These are phyloP conservation scores for Paramarasmius palmivorus DNA, from an alignment of 1,284 basidiomycete genomes.

Conservation along the genomic window DNA sequence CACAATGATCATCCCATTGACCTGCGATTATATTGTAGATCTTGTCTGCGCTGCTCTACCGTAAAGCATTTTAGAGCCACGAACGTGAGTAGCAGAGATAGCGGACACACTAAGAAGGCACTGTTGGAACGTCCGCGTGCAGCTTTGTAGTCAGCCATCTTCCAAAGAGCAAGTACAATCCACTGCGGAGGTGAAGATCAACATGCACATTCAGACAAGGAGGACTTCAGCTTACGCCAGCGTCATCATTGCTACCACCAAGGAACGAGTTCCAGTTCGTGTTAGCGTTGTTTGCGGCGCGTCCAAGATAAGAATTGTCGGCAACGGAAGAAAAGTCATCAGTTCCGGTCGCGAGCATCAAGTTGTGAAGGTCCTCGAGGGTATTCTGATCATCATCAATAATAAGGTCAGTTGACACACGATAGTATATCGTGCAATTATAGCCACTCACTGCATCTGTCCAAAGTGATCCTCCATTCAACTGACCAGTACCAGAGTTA, in stretches of 20 bases:
- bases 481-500: constrained; percentile 34
- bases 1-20: constrained; percentile 46
- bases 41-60: constrained; percentile 38
- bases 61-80: not conserved
- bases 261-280: constrained; percentile 44
- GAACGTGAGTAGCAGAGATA: not conserved
- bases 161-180: constrained; percentile 53
- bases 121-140: constrained; percentile 32
- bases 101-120: constrained; percentile 36
- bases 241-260: constrained; percentile 49
- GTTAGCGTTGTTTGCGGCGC: constrained; percentile 34
- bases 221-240: constrained; percentile 34
- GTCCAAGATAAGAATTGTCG: constrained; percentile 43
- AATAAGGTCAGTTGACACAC: not conserved
- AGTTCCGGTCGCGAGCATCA: constrained; percentile 45
- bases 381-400: constrained; percentile 40
- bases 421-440: not conserved
- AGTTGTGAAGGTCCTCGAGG: constrained; percentile 53
- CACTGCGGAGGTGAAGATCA: constrained; percentile 34
- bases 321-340: constrained; percentile 39
- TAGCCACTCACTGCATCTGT: constrained; percentile 45
- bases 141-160: constrained; percentile 51
- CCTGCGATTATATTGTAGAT: constrained; percentile 50
- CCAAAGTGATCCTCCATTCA: constrained; percentile 48
- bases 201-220: not conserved